Evolutionary conservation across 805 yeast species (phyloP), one percentile per base, ranked within the genome.

Genomic region (Pichia californica): DNA sequence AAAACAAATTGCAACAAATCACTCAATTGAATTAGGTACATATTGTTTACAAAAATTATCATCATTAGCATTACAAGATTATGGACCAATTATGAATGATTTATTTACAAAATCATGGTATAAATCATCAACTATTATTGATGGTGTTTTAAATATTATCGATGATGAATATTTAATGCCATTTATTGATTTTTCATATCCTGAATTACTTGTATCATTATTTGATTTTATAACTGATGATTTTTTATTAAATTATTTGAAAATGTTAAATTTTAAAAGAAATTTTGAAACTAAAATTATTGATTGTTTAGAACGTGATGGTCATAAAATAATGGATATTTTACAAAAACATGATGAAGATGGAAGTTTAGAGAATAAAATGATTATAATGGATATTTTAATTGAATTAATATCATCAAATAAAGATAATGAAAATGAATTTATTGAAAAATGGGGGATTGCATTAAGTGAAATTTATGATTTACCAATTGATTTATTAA

Each of bases 401-500:
- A 68, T 80, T 58, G 83, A 79, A 36, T 61, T 81, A 38, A 63
- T 79, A 34, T 71, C 66, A 7, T 61, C 74, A 32, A 58, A 73
- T 52, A 62, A 66, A 3, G 63, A 73, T 52, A 62, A 66, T 3
- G 63, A 67, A 8, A 71, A 68, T n/a, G 75, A 71, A 27, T 66
- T 79, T 21, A 54, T 73, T n/a, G 68, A 54, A 61, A 54, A 48
- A 31, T 58, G 58, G 58, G 38, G 38, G 9, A 77, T 73, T 35
- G 74, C 84, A 31, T 66, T 88, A 41, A 67, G 68, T 11, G 74
- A 73, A 32, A 88, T 81, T 66, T 81, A 87, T 65, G 88, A 87
- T 58, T 80, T 89, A 45, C 88, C 95, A 0, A 64, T 81, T 7
- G 81, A 76, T 40, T 75, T 88, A 54, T 70, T 89, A 34, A 76